A percentile compares a stretch with the other conserved stretches of the same genome.
These are phyloP conservation scores for Mortierella sp. DNA, from an alignment of 371 early-diverging fungal species.

Conservation along the genomic window DNA sequence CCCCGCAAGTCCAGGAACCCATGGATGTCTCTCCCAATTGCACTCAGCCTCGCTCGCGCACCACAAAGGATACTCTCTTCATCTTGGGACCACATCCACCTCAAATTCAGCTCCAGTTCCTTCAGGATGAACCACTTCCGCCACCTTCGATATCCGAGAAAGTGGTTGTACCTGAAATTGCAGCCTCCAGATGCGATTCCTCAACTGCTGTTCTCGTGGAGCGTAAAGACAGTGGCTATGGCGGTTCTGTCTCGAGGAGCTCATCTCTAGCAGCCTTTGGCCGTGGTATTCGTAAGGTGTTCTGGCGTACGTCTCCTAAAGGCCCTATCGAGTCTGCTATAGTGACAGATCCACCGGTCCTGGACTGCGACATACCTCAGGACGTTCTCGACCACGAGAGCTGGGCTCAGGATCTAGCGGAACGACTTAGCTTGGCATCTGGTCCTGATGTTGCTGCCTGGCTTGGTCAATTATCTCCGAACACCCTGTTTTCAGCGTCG, in stretches of 20 bases:
- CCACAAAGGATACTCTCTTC: conserved; percentile 2
- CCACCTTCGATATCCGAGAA: conserved; percentile 12
- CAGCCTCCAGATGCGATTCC: not conserved
- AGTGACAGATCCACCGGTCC: conserved; percentile 29
- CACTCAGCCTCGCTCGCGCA: conserved; percentile 35
- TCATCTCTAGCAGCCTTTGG: conserved; percentile 46
- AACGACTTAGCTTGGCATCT: conserved; percentile 28
- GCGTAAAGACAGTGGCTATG: conserved; percentile 53
- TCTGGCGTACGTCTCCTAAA: conserved; percentile 40
- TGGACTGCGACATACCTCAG: conserved; percentile 47
- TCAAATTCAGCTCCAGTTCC: conserved; percentile 51
- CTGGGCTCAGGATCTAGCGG: conserved; percentile 49
- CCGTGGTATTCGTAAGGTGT: conserved; percentile 51
- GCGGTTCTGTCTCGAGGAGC: conserved; percentile 43
- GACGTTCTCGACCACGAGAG: conserved; percentile 43
- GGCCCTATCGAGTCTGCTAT: conserved; percentile 23
- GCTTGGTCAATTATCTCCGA: conserved; percentile 38
- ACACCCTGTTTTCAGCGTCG: not conserved
- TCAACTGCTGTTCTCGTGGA: conserved; percentile 32
- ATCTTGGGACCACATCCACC: conserved; percentile 43
- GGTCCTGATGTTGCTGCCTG: conserved; percentile 33
- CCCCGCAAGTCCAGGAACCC: conserved; percentile 29
- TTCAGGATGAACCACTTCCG: conserved; percentile 44
- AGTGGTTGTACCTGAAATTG: not conserved
- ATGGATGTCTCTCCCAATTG: conserved; percentile 37